Base-by-base conservation (phyloP, 345 rosid genomes). In the Rhodamnia rubescens region DNA sequence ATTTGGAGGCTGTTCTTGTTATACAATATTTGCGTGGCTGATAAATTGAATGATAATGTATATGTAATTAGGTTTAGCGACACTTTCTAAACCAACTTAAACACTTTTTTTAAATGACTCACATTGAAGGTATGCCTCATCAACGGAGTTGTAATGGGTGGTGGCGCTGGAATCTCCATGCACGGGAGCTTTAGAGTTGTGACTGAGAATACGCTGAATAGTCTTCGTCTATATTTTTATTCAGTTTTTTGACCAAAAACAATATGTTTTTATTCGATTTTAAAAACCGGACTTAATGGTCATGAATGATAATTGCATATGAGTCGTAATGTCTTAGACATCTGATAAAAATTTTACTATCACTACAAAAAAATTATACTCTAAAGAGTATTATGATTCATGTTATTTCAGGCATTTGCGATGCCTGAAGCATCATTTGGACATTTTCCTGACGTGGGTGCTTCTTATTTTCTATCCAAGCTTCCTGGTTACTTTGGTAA, bases 391-490 rank as follows among this genome's bases (percentile, higher is more conserved):
- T 22, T 51, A 36, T 5, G 15, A 13, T 49, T 26, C 6, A 3
- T 50, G 24, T 36, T 27, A 12, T 14, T 29, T 11, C 42, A 87
- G 88, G 83, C 84, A 20, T 87, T 87, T 59, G 88, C 88, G 14
- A 87, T 87, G 88, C 88, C 88, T 27, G 88, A 87, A 80, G 83
- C 86, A 42, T 55, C 83, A 7, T 55, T 87, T 42, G 88, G 88
- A 44, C 36, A 83, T 18, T 83, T 83, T 51, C 83, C 88, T 2
- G 88, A 87, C 29, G 88, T 84, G 20, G 88, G 88, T 9, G 85
- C 88, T 18, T 83, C 88, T 24, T 50, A 87, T 36, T 87, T 74
- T 22, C 86, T 87, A 14, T 87, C 88, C 49, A 84, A 82, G 26
- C 86, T 87, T 20, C 86, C 88, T 4, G 88, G 88, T 5, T 84